These are phyloP conservation scores for Raphanus raphanistrum DNA, from an alignment of 345 rosid genomes.

Conservation along the genomic window DNA sequence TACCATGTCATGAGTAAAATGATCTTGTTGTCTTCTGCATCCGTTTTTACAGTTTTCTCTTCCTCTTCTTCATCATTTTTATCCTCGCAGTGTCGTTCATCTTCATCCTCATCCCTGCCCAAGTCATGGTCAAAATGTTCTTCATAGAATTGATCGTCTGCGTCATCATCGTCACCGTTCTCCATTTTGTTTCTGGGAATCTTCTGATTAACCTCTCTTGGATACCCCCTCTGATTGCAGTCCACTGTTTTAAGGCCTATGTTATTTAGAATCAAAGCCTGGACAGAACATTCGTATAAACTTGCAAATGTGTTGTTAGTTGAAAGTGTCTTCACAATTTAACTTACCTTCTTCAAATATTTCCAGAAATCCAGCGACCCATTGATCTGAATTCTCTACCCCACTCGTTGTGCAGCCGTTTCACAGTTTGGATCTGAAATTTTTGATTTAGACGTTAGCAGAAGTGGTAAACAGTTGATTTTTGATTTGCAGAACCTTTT, in stretches of 20 bases:
- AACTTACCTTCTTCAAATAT: no score
- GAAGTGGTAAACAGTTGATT: no score
- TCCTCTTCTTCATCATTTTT: slow-evolving; percentile 37
- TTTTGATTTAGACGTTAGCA: no score
- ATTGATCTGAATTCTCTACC: no score
- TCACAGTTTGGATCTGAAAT: no score
- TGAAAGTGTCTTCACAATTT: no score
- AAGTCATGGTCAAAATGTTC: slow-evolving; percentile 43
- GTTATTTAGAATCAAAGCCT: no score
- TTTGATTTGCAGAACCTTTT: no score
- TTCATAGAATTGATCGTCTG: slow-evolving; percentile 46
- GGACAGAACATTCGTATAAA: no score
- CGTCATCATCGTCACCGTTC: slow-evolving; percentile 51
- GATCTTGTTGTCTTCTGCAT: slow-evolving; percentile 27
- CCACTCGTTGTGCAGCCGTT: no score
- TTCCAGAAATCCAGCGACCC: no score
- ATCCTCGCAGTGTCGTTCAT: slow-evolving; percentile 43
- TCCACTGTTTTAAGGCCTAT: slow-evolving; percentile 49
- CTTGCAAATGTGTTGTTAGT: no score
- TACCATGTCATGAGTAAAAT: slow-evolving; percentile 22
- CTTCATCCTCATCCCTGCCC: slow-evolving; percentile 42
- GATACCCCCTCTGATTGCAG: slow-evolving; percentile 59
- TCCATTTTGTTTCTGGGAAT: slow-evolving; percentile 29
- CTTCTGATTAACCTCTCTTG: slow-evolving; percentile 42
- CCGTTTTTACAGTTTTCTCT: slow-evolving; percentile 19